Base-by-base conservation (phyloP, 2,329 filamentous ascomycete species). In the Fusarium solani-melongenae region DNA sequence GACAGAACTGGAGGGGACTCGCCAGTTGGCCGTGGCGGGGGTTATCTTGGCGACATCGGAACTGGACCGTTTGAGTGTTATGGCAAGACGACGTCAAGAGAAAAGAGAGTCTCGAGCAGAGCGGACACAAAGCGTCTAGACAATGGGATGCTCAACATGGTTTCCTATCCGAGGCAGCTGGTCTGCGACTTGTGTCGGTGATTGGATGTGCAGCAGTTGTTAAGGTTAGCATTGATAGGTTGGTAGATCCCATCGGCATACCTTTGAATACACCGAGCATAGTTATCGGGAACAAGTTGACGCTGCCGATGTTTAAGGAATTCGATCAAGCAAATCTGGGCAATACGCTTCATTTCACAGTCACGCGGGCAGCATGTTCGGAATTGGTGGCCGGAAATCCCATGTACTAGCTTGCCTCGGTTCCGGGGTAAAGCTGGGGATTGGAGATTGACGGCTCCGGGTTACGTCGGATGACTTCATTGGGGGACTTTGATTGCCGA, bases 381-480 rank as follows among this genome's bases (percentile, higher is more conserved):
- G 62, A 64, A 61, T 55, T 39, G 33, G 46, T 64, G 39, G 69
- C 62, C 55, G 57, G 51, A n/a, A 49, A 38, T 62, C 44, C 36
- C 34, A 56, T 66, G 33, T 22, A 57, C 27, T 55, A 20, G 31
- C 46, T 27, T 59, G 12, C 67, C 66, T 77, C 76, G 76, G 76
- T 51, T 78, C 76, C 72, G 73, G 76, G 64, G 67, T 63, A 78
- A 76, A 78, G 67, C 72, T 77, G 76, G 74, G 70, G 76, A 73
- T 58, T 58, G 55, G 67, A 68, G 57, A 64, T 64, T 65, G 60
- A 64, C 73, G 76, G 73, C 67, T 73, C 70, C 78, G 78, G 78
- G 71, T 79, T 78, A 59, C 76, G 66, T 78, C 78, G 77, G 78
- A 79, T 80, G 77, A 77, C 77, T 79, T 76, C 75, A 77, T 76